Evolutionary conservation across 2,329 filamentous ascomycete species (phyloP).

Genomic region (Graphium sp.): DNA sequence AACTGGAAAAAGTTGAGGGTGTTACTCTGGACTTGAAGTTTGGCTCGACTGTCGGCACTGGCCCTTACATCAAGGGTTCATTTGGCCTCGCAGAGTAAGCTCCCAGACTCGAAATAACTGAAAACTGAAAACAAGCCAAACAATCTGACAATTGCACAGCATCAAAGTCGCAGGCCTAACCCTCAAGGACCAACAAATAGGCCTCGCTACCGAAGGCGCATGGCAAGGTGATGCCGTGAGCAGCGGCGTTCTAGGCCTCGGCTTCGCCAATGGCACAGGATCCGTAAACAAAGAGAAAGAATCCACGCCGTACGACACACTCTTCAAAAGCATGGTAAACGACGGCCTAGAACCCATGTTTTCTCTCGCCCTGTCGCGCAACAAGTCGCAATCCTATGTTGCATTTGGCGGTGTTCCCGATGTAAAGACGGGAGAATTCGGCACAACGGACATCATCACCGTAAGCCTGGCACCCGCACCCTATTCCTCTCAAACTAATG

Average conservation of each 20-base stretch:
- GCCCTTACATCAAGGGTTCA: no score
- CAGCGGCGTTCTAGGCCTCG: neutral
- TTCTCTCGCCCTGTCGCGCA: neutral
- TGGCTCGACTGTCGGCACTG: no score
- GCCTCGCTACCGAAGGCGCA: neutral
- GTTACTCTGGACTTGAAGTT: no score
- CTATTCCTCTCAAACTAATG: no score
- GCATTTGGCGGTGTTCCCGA: neutral
- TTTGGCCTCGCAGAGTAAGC: neutral
- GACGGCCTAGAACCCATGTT: neutral
- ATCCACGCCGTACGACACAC: neutral
- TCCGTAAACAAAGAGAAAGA: neutral
- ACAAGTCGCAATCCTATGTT: neutral
- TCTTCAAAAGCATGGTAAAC: neutral
- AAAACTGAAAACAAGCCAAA: no score
- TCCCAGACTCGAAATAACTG: no score
- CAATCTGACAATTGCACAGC: no score
- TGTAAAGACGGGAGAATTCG: neutral
- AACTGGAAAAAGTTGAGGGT: no score
- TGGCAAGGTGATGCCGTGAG: neutral
- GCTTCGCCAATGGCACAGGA: neutral
- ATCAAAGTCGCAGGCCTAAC: neutral
- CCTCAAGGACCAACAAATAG: neutral
- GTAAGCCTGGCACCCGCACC: no score
- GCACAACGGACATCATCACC: neutral